Evolutionary conservation across 75 land plant species (phyloP).

Genomic region (Picea sitchensis): DNA sequence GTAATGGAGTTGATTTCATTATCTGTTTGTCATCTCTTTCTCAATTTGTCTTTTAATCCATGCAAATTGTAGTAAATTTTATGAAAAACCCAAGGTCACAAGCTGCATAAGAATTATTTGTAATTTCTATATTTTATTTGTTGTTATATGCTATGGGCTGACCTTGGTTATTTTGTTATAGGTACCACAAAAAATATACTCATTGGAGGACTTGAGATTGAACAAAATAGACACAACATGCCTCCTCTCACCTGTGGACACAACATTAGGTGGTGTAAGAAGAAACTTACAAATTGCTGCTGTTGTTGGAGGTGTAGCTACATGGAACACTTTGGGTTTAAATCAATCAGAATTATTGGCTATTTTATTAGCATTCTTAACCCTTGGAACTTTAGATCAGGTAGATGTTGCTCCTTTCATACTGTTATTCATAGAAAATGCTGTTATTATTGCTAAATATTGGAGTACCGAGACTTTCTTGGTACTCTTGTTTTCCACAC

Average conservation of each 20-base stretch:
- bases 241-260: conserved; percentile 39
- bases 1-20: too few relatives aligned
- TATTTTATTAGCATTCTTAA: conserved; percentile 21
- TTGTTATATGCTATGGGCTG: background rate
- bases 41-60: background rate
- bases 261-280: conserved; percentile 28
- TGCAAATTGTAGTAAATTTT: background rate
- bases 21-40: too few relatives aligned
- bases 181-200: conserved; percentile 40
- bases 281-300: conserved; percentile 39
- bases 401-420: conserved; percentile 9
- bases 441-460: background rate
- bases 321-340: conserved; percentile 26
- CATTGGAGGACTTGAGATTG: conserved; percentile 34
- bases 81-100: background rate
- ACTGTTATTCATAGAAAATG: background rate
- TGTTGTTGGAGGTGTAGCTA: conserved; percentile 23
- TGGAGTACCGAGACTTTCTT: too few relatives aligned
- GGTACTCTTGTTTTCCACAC: too few relatives aligned
- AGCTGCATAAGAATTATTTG: background rate
- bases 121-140: background rate
- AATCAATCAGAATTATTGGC: conserved; percentile 30
- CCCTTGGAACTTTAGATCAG: conserved; percentile 34
- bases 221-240: conserved; percentile 32
- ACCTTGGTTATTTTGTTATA: background rate